Conservation (phyloP, 2,329 filamentous ascomycete species). For the Botrytis fragariae region DNA sequence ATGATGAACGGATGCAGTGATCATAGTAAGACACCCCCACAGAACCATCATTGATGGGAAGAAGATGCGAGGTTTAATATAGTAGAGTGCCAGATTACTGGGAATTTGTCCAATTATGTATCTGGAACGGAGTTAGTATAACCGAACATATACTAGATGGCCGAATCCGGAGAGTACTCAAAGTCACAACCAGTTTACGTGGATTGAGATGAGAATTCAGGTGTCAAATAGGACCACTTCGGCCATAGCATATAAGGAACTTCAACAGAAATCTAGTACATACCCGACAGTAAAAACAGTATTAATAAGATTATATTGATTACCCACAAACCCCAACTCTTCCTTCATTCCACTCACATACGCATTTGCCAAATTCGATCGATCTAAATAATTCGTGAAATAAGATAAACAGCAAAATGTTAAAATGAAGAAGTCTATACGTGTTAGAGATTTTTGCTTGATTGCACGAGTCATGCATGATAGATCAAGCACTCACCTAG, state of each 20-base stretch:
- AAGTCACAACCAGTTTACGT: neutral
- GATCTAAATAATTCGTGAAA: slow-evolving; percentile 37
- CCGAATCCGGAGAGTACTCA: neutral
- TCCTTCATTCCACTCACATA: slow-evolving; percentile 48
- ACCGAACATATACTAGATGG: neutral
- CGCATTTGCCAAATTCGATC: slow-evolving; percentile 41
- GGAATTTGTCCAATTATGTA: slow-evolving; percentile 59
- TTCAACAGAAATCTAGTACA: neutral
- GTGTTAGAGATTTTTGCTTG: neutral
- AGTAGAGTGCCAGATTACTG: slow-evolving; percentile 60
- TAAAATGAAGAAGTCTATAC: slow-evolving; percentile 22
- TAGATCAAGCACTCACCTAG: slow-evolving; percentile 3
- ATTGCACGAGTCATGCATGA: too few relatives aligned
- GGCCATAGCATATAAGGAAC: neutral
- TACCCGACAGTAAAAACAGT: slow-evolving; percentile 43
- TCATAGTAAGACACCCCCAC: slow-evolving; percentile 64
- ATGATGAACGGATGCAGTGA: slow-evolving; percentile 51
- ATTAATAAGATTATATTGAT: slow-evolving; percentile 51
- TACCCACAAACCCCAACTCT: slow-evolving; percentile 46
- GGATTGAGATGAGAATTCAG: neutral
- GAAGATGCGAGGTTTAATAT: slow-evolving; percentile 61
- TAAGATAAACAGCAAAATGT: slow-evolving; percentile 28
- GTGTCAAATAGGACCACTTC: neutral
- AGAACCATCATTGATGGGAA: slow-evolving; percentile 62
- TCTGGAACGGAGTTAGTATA: slow-evolving; percentile 24